phyloP scores from a whole-genome alignment of 768 basidiomycete species.

The Hirschioporus abietinus region DNA sequence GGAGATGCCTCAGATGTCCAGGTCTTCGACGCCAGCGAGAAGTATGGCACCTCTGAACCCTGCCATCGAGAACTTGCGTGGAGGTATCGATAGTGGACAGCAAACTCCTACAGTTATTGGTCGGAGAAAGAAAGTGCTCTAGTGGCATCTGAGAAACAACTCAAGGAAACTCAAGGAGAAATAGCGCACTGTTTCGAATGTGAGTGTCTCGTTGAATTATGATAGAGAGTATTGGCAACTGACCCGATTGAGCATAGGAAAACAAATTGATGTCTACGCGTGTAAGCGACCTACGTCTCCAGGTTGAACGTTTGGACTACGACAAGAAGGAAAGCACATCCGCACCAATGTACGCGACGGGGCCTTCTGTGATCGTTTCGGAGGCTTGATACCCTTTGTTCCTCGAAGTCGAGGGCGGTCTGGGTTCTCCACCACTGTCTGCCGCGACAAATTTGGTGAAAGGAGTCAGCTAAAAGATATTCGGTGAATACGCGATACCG shows the following conservation, averaged over 20 bases:
- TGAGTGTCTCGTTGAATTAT: slow-evolving; percentile 27
- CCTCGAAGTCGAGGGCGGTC: too few species aligned
- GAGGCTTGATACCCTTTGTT: too few species aligned
- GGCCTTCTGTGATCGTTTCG: too few species aligned
- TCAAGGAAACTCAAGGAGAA: slow-evolving; percentile 93
- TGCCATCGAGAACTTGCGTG: too few species aligned
- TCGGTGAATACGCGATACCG: too few species aligned
- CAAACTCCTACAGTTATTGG: slow-evolving; percentile 87
- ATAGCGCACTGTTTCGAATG: slow-evolving; percentile 72
- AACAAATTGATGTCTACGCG: slow-evolving; percentile 93
- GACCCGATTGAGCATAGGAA: slow-evolving; percentile 47
- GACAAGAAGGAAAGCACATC: too few species aligned
- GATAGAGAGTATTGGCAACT: not conserved
- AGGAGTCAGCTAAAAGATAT: too few species aligned
- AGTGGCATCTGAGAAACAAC: slow-evolving; percentile 73
- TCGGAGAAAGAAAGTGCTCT: slow-evolving; percentile 81
- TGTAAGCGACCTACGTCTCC: too few species aligned
- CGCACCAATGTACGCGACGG: too few species aligned
- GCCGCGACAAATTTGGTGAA: too few species aligned
- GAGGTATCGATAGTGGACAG: slow-evolving; percentile 77
- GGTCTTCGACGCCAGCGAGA: slow-evolving; percentile 58
- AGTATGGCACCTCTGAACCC: slow-evolving; percentile 76
- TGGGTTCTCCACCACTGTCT: too few species aligned
- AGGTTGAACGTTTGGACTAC: too few species aligned
- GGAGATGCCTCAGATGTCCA: slow-evolving; percentile 48